phyloP scores from a whole-genome alignment of 2,329 filamentous ascomycete genomes.

The Myriangium duriaei region DNA sequence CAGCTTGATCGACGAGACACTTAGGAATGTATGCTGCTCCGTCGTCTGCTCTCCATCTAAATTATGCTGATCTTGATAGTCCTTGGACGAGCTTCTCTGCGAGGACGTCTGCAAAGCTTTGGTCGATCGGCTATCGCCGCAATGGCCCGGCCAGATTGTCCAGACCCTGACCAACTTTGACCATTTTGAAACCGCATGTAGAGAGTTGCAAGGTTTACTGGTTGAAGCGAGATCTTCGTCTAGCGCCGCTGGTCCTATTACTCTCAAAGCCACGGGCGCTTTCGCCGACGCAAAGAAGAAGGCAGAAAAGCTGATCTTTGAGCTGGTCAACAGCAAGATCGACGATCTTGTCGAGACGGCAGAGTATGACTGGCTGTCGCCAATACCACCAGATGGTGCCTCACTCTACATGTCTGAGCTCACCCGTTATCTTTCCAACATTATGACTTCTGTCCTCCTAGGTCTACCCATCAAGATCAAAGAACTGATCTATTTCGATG shows the following conservation, averaged over 20 bases:
- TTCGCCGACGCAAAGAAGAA: constrained; percentile 89
- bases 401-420: constrained; percentile 93
- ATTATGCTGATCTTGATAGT: constrained; percentile 35
- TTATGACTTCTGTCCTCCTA: constrained; percentile 88
- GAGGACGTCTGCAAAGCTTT: constrained; percentile 84
- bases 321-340: constrained; percentile 96
- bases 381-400: constrained; percentile 54
- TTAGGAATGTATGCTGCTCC: constrained; percentile 51
- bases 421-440: constrained; percentile 84
- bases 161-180: constrained; percentile 97
- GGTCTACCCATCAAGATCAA: constrained; percentile 94
- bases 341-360: constrained; percentile 94
- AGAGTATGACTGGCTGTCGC: constrained; percentile 81
- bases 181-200: constrained; percentile 88
- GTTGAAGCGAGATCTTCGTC: constrained; percentile 73
- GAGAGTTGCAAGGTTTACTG: constrained; percentile 75
- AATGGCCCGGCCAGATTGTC: constrained; percentile 94
- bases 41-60: not conserved
- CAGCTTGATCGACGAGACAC: constrained; percentile 77
- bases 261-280: constrained; percentile 68
- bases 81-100: constrained; percentile 87
- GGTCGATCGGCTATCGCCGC: constrained; percentile 75
- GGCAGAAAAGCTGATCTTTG: constrained; percentile 94
- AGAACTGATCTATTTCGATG: constrained; percentile 95
- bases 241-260: constrained; percentile 67